Evolutionary conservation across 2,329 filamentous ascomycete species (phyloP), one percentile per base, ranked within the genome.

Genomic region (Orbilia ellipsospora): DNA sequence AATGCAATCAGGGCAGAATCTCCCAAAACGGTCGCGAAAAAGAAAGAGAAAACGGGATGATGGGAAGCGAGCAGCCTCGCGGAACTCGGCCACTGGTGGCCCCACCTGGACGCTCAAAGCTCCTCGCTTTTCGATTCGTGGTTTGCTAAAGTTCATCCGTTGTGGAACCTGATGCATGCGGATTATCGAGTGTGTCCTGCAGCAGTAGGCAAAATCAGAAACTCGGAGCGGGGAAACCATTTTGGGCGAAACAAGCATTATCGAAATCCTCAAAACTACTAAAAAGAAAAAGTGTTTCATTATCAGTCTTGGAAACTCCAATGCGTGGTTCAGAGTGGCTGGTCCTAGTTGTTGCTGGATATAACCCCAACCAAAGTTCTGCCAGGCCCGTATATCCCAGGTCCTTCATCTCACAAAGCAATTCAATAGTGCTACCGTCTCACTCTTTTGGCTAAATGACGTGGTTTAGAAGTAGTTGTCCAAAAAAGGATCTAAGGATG

Each of bases 1-100:
- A 74, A 68, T 68, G 18, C n/a, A 15, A 44, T 51, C 20, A 42
- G 31, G 31, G 54, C 36, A 73, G 69, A 40, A 42, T 55, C 55
- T 56, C 48, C 44, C 61, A 73, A 56, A 73, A 20, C 40, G 6
- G 50, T 54, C 15, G 50, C 62, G 40, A 62, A 50, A 62, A n/a
- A 36, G 31, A 36, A 36, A 36, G 3, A 36, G 31, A 59, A 62
- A 15, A n/a, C 55, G 69, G 55, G 26, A 57, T 16, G 15, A 45
- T 73, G 61, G 55, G 51, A 50, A 66, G 56, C 56, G 28, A 67
- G 42, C 36, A 42, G 26, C 48, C 63, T 56, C 52, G 16, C 16
- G 12, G 45, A 65, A 44, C 45, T n/a, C 16, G 45, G 54, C 36
- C 42, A 16, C 12, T 12, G 12, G 7, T 60, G 40, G 23, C 40